Conservation (phyloP, 2,329 filamentous ascomycete species). For the Aspergillus uvarum region DNA sequence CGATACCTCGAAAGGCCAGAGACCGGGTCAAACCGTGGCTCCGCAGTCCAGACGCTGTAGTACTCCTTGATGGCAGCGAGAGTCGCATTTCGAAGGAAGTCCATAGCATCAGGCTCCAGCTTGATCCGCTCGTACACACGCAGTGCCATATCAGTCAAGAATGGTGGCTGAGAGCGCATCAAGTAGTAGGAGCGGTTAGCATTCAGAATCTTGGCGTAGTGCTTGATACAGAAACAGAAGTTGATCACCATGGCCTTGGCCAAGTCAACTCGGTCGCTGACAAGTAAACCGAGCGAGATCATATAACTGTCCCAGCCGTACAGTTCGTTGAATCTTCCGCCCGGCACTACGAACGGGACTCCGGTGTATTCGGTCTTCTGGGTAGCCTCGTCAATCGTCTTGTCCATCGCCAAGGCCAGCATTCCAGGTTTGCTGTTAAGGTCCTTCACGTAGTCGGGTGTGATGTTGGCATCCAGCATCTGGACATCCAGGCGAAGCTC, state of each 20-base stretch:
- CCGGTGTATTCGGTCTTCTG: conserved; percentile 72
- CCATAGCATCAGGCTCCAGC: conserved; percentile 73
- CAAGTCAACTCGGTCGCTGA: conserved; percentile 80
- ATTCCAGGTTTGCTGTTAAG: conserved; percentile 87
- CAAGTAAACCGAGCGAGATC: conserved; percentile 85
- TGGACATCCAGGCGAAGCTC: conserved; percentile 86
- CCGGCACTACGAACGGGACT: conserved; percentile 93
- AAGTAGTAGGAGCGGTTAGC: conserved; percentile 96
- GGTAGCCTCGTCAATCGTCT: conserved; percentile 65
- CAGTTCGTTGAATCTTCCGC: conserved; percentile 94
- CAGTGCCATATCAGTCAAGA: conserved; percentile 95
- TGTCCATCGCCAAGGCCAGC: conserved; percentile 84
- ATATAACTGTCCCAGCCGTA: conserved; percentile 99
- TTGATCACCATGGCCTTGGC: conserved; percentile 94
- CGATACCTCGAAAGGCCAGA: conserved; percentile 83
- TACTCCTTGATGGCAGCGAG: conserved; percentile 97
- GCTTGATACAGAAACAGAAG: conserved; percentile 97
- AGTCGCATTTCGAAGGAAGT: conserved; percentile 77
- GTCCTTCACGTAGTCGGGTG: conserved; percentile 75
- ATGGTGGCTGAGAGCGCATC: conserved; percentile 88
- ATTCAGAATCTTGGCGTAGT: conserved; percentile 98
- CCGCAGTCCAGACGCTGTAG: conserved; percentile 79
- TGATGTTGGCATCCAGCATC: conserved; percentile 69
- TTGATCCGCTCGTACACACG: conserved; percentile 92
- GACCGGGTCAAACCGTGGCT: conserved; percentile 72